Evolutionary conservation across 1,139 yeast species (phyloP).

Genomic region (Hemisphaericaspora subhashii): DNA sequence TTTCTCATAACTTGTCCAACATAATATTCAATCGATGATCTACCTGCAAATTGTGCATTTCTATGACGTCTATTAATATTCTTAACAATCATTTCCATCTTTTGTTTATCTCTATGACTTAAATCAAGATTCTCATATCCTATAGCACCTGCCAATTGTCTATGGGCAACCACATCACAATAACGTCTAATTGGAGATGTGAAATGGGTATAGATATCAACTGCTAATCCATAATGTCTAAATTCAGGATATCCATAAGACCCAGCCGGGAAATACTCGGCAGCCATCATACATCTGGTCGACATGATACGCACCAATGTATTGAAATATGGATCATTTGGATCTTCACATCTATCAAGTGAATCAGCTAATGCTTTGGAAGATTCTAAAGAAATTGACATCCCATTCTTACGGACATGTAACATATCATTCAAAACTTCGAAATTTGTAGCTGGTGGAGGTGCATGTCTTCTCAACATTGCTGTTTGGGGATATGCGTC

Average conservation of each 20-base stretch:
- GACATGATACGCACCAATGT: conserved; percentile 95
- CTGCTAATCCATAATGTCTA: conserved; percentile 95
- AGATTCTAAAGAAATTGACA: conserved; percentile 76
- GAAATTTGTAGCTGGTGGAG: conserved; percentile 94
- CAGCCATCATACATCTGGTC: conserved; percentile 99
- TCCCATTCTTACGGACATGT: conserved; percentile 71
- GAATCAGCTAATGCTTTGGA: conserved; percentile 94
- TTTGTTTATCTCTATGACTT: conserved; percentile 81
- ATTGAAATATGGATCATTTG: conserved; percentile 85
- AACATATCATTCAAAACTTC: conserved; percentile 88
- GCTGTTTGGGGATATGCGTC: conserved; percentile 97
- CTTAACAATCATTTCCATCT: conserved; percentile 85
- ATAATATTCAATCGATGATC: conserved; percentile 95
- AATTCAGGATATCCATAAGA: conserved; percentile 89
- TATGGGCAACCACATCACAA: conserved; percentile 96
- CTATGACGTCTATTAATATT: conserved; percentile 94
- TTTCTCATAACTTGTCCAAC: conserved; percentile 97
- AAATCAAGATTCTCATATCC: conserved; percentile 85
- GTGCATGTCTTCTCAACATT: conserved; percentile 93
- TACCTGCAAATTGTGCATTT: conserved; percentile 98
- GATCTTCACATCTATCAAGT: conserved; percentile 81
- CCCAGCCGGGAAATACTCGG: conserved; percentile 97
- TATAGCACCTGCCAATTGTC: conserved; percentile 96
- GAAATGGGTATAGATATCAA: conserved; percentile 96
- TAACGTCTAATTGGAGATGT: conserved; percentile 98